Evolutionary conservation across 768 basidiomycete species (phyloP), one percentile per base, ranked within the genome.

Genomic region (Chalciporus chontae): DNA sequence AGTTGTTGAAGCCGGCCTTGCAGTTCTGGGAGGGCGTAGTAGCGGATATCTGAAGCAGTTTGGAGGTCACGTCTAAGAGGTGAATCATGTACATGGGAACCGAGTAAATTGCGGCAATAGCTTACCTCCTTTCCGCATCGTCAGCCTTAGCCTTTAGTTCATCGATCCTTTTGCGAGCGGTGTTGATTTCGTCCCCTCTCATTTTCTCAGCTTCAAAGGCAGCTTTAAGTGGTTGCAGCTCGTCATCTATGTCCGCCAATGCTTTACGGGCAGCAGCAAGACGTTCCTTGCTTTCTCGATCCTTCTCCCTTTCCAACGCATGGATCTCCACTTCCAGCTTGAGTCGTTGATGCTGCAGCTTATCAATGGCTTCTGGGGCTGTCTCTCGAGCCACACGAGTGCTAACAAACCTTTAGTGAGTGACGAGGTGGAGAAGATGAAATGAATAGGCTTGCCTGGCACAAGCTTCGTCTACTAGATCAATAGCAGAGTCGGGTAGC

Each of bases 311-410:
- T 64, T 94, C 90, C 45, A 97, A 73, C 9, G 95, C 95, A 64
- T 96, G 94, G 18, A 96, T 88, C 64, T 96, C 95, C 17, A 98
- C 85, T 62, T 97, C 90, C 24, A 98, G 78, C 63, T 95, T 90
- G 27, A 97, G 79, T 67, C 90, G 93, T 45, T 77, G 78, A 17
- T 94, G 84, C 63, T 95, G 90, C 15, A 97, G 77, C 56, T 85
- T 85, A 71, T 98, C 95, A 60, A 98, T 89, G 3, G 79, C 87
- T 70, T 98, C 95, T 0, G 95, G 95, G 51, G 89, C 82, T 0
- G 94, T 97, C 72, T 99, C 95, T 38, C 92, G 84, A 23, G 90
- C 90, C 21, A 97, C 92, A 50, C 94, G 88, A 24, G 87, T 86
- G 59, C 86, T 89, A 47, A 11, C 24, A n/a, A 55, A 43, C 17